Conservation (phyloP, 140 eudicot species). For the Oenanthe javanica region DNA sequence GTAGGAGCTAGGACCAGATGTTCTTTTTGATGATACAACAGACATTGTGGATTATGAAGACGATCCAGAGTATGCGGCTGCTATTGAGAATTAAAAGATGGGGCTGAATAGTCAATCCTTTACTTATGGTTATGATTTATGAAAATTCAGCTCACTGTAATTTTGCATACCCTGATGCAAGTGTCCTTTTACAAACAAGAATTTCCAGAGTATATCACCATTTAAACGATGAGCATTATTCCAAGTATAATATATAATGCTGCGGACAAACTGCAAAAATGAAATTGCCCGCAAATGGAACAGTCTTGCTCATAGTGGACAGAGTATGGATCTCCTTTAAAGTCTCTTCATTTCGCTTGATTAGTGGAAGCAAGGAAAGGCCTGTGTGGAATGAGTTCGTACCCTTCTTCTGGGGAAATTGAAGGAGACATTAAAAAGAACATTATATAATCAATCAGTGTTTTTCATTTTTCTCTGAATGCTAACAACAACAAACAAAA, state of each 20-base stretch:
- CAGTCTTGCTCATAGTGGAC: slow-evolving; percentile 13
- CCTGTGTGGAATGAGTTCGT: slow-evolving; percentile 2
- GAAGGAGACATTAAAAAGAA: slow-evolving; percentile 8
- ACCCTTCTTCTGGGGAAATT: slow-evolving; percentile 3
- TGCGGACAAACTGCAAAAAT: slow-evolving; percentile 26
- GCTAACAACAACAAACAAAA: slow-evolving; percentile 19
- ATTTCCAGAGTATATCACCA: slow-evolving; percentile 12
- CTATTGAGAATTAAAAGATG: no score
- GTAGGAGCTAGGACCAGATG: slow-evolving; percentile 43
- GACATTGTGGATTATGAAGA: slow-evolving; percentile 20
- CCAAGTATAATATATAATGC: slow-evolving; percentile 2
- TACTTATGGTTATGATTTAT: slow-evolving; percentile 17
- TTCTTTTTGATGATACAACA: slow-evolving; percentile 38
- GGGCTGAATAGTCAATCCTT: no score
- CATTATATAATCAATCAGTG: slow-evolving; percentile 3
- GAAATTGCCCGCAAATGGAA: slow-evolving; percentile 18
- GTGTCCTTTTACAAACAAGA: slow-evolving; percentile 12
- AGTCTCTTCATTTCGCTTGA: slow-evolving; percentile 9
- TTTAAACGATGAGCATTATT: slow-evolving; percentile 8
- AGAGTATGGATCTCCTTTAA: slow-evolving; percentile 43
- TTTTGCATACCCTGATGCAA: slow-evolving; percentile 16
- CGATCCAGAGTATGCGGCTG: not conserved
- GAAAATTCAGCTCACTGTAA: slow-evolving; percentile 13
- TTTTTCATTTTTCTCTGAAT: not conserved
- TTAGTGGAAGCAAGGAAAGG: slow-evolving; percentile 16